phyloP scores from a whole-genome alignment of 2,329 filamentous ascomycete genomes.

The Cladosporium sp. region DNA sequence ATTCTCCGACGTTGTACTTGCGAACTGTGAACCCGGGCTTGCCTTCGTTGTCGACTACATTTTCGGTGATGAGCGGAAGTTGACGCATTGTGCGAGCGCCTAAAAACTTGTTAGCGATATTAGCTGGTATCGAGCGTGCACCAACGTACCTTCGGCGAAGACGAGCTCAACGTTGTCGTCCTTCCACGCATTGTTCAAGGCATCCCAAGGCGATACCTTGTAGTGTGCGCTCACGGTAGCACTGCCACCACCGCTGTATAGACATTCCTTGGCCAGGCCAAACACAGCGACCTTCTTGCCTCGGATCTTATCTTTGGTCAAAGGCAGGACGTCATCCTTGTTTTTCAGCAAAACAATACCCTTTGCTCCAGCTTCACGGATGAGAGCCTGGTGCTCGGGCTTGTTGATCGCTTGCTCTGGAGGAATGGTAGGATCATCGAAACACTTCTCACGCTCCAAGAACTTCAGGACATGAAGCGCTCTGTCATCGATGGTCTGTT shows the following conservation, averaged over 20 bases:
- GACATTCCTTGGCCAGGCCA: conserved; percentile 7
- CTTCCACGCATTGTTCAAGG: conserved; percentile 1
- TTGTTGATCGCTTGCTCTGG: conserved; percentile 38
- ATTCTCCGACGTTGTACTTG: conserved; percentile 12
- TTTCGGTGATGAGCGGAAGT: conserved; percentile 4
- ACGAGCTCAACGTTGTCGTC: conserved; percentile 8
- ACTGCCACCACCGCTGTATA: conserved; percentile 23
- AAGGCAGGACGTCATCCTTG: conserved; percentile 48
- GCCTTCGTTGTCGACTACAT: conserved; percentile 11
- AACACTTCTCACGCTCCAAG: conserved; percentile 46
- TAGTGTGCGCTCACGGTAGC: conserved; percentile 8
- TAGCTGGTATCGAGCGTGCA: not conserved
- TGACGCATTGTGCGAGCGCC: conserved; percentile 11
- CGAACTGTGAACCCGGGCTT: conserved; percentile 14
- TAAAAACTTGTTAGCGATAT: not conserved
- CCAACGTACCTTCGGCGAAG: conserved; percentile 6
- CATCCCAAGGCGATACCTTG: conserved; percentile 11
- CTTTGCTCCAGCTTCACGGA: conserved; percentile 33
- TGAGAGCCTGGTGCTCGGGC: conserved; percentile 34
- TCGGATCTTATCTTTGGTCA: conserved; percentile 59
- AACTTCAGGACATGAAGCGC: conserved; percentile 48
- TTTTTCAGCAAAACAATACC: conserved; percentile 62
- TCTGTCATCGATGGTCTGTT: conserved; percentile 63
- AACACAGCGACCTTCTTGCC: conserved; percentile 6
- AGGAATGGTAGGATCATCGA: not conserved